Percentiles rank a stretch among this genome's conserved stretches.
Evolutionary conservation across 2,329 filamentous ascomycete genomes (phyloP).

Genomic region (Aspergillus bombycis): DNA sequence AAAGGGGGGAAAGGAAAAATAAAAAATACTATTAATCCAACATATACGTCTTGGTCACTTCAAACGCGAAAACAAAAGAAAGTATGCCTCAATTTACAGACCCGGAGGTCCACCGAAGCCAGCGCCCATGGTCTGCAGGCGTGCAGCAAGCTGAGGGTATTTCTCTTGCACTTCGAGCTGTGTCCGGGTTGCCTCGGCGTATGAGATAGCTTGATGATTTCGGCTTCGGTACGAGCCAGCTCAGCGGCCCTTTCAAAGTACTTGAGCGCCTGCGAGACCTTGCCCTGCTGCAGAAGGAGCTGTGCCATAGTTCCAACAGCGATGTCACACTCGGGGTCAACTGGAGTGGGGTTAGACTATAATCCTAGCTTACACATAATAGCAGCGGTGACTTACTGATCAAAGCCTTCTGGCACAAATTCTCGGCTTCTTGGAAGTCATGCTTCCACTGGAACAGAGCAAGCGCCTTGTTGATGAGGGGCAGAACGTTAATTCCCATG

Average conservation of each 20-base stretch:
- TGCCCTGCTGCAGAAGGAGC: constrained; percentile 94
- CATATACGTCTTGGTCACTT: constrained; percentile 8
- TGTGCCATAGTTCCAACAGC: constrained; percentile 99
- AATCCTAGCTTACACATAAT: background rate
- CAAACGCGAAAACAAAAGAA: constrained; percentile 10
- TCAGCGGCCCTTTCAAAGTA: constrained; percentile 98
- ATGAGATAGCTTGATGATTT: constrained; percentile 97
- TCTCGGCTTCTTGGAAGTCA: constrained; percentile 91
- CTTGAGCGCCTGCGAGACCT: constrained; percentile 89
- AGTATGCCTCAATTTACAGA: constrained; percentile 33
- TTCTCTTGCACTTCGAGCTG: constrained; percentile 91
- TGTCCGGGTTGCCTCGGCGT: constrained; percentile 94
- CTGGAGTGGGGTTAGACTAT: constrained; percentile 51
- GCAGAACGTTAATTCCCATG: constrained; percentile 94
- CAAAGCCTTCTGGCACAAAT: constrained; percentile 93
- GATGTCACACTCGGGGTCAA: constrained; percentile 98
- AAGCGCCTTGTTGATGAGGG: constrained; percentile 97
- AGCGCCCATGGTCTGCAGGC: constrained; percentile 65
- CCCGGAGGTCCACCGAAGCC: constrained; percentile 39
- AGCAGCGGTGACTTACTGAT: constrained; percentile 70
- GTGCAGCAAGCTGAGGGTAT: constrained; percentile 77
- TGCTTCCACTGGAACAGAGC: constrained; percentile 98
- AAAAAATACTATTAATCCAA: constrained; percentile 17
- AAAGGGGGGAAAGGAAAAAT: constrained; percentile 12
- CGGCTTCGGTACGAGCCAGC: constrained; percentile 88